A percentile compares a stretch with the other conserved stretches of the same genome.
phyloP scores from a whole-genome alignment of 2,329 filamentous ascomycete species.

The Calonectria pteridis region DNA sequence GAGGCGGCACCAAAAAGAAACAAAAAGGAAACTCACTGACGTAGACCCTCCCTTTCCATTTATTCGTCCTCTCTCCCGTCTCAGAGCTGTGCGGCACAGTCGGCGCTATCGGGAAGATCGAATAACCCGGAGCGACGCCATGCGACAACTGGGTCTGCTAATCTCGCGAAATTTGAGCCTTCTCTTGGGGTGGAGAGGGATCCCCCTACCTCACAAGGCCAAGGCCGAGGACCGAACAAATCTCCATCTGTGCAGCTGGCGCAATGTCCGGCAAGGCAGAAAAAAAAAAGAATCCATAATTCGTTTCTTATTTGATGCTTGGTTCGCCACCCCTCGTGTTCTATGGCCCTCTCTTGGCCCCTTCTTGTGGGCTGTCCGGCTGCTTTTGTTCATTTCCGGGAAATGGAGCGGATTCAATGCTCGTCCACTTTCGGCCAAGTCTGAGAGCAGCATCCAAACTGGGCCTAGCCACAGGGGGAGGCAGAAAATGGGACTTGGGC shows the following conservation, averaged over 20 bases:
- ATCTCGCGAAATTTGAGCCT: conserved; percentile 36
- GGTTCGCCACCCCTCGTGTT: background rate
- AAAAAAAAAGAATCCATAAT: background rate
- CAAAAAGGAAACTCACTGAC: conserved; percentile 16
- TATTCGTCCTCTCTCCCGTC: conserved; percentile 4
- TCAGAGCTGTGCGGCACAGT: background rate
- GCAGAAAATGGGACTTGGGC: background rate
- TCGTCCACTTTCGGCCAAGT: background rate
- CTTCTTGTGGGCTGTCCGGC: background rate
- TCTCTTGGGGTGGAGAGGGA: background rate
- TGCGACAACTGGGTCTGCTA: conserved; percentile 13
- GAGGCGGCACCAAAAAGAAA: background rate
- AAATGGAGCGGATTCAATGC: background rate
- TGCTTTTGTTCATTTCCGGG: background rate
- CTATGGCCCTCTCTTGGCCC: background rate
- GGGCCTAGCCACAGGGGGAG: background rate
- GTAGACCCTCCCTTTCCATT: background rate
- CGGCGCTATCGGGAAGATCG: conserved; percentile 36
- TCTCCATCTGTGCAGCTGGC: conserved; percentile 6
- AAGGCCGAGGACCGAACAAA: background rate
- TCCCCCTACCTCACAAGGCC: conserved; percentile 2
- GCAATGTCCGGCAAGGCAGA: conserved; percentile 11
- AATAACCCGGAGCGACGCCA: conserved; percentile 32
- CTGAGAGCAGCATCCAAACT: background rate
- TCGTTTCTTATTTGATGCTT: background rate